Evolutionary conservation across 2,329 filamentous ascomycete genomes (phyloP).

Genomic region (Dothiorella sarmentorum): DNA sequence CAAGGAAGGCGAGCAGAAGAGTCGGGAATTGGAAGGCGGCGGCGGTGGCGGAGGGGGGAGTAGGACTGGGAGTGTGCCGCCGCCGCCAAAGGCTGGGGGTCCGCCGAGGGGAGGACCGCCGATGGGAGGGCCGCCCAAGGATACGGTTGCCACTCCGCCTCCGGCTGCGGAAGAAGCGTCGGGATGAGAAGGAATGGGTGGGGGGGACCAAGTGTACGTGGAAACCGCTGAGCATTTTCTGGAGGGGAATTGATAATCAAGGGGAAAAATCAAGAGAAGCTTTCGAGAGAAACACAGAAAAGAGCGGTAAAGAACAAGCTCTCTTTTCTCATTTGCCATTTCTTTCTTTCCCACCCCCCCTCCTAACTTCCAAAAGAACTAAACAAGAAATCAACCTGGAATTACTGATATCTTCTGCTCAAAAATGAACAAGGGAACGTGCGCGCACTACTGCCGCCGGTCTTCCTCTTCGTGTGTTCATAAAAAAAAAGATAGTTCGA

Average conservation of each 20-base stretch:
- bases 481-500: not conserved
- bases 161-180: not conserved
- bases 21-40: slow-evolving; percentile 39
- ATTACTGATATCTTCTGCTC: not conserved
- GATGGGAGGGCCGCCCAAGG: slow-evolving; percentile 18
- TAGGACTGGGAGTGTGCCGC: slow-evolving; percentile 31
- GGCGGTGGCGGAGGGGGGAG: slow-evolving; percentile 23
- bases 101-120: slow-evolving; percentile 36
- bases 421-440: not conserved
- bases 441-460: not conserved
- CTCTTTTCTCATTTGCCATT: not conserved
- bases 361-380: not conserved
- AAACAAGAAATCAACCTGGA: not conserved
- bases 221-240: too few species aligned
- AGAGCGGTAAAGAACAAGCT: not conserved
- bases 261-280: not conserved
- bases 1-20: slow-evolving; percentile 46
- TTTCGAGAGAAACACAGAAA: not conserved
- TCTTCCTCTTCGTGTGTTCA: not conserved
- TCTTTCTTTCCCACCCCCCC: not conserved
- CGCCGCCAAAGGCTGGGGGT: slow-evolving; percentile 36
- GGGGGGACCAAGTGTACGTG: too few species aligned
- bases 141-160: slow-evolving; percentile 19
- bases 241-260: too few species aligned
- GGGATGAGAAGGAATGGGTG: not conserved